These are phyloP conservation scores for Rhodotorula sp. DNA, from an alignment of 1,284 basidiomycete species.

Conservation along the genomic window DNA sequence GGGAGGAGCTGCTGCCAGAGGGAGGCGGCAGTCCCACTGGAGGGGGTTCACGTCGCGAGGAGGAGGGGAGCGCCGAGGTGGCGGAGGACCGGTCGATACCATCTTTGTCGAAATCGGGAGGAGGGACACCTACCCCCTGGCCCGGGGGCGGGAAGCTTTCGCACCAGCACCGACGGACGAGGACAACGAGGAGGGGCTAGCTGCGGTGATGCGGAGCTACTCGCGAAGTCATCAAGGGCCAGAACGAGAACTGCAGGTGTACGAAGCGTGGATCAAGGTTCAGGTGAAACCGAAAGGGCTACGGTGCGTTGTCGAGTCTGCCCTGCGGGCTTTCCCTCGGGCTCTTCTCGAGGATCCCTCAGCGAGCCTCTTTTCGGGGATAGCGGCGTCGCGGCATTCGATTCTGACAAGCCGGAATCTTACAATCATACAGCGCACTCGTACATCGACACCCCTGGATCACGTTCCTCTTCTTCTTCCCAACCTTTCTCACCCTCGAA, in stretches of 20 bases:
- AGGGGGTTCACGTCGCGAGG: not conserved
- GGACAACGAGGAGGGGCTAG: not conserved
- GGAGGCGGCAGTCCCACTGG: not conserved
- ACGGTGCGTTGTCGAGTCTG: not conserved
- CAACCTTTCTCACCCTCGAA: slow-evolving; percentile 17
- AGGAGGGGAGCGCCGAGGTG: too few species aligned
- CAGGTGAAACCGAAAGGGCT: slow-evolving; percentile 3
- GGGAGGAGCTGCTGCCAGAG: too few species aligned
- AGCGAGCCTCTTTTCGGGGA: too few species aligned
- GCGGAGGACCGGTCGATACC: not conserved
- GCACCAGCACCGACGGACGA: too few species aligned
- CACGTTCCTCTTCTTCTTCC: slow-evolving; percentile 9
- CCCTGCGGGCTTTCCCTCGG: not conserved
- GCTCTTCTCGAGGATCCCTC: not conserved
- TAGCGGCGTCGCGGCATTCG: not conserved
- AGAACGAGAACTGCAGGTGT: slow-evolving; percentile 17
- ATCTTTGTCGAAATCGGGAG: slow-evolving; percentile 8
- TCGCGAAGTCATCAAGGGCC: too few species aligned
- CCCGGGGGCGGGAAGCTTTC: not conserved
- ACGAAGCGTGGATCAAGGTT: slow-evolving; percentile 13
- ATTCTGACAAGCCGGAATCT: too few species aligned
- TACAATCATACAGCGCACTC: not conserved
- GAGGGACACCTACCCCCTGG: slow-evolving; percentile 4
- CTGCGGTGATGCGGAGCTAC: not conserved
- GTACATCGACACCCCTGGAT: slow-evolving; percentile 10